These are phyloP conservation scores for Eutrema japonicum DNA, from an alignment of 345 rosid genomes.

Conservation along the genomic window DNA sequence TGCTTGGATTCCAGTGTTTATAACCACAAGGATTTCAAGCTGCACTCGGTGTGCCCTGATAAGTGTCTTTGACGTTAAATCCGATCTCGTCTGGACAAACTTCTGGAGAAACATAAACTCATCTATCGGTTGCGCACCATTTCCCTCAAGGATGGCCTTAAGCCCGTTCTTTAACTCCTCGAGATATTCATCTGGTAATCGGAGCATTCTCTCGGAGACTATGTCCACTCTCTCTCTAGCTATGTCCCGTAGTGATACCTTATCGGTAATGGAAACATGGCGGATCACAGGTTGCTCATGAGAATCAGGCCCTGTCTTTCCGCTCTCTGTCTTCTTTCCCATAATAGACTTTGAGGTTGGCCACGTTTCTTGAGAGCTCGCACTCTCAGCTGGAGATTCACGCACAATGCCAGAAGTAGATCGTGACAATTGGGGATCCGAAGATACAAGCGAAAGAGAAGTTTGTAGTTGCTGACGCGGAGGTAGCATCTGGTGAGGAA, in stretches of 20 bases:
- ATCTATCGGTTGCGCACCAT: conserved; percentile 77
- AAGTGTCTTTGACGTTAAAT: conserved; percentile 79
- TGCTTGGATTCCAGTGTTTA: conserved; percentile 90
- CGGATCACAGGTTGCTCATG: conserved; percentile 71
- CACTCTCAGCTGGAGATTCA: conserved; percentile 97
- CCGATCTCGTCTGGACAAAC: conserved; percentile 76
- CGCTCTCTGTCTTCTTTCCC: conserved; percentile 72
- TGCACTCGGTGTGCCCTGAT: conserved; percentile 80
- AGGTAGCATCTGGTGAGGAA: conserved; percentile 84
- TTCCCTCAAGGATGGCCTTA: conserved; percentile 80
- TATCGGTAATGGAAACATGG: conserved; percentile 68
- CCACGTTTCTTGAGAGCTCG: conserved; percentile 96
- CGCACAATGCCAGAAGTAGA: conserved; percentile 73
- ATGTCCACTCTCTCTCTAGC: conserved; percentile 86
- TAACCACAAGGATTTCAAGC: conserved; percentile 87
- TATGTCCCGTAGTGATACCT: conserved; percentile 76
- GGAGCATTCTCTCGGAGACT: conserved; percentile 76
- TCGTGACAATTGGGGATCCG: conserved; percentile 68
- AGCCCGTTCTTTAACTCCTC: conserved; percentile 85
- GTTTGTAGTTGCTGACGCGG: conserved; percentile 84
- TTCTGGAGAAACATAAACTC: conserved; percentile 80
- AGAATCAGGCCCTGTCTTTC: conserved; percentile 66
- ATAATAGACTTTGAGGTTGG: conserved; percentile 63
- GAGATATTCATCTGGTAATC: conserved; percentile 70
- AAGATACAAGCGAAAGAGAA: conserved; percentile 55